A percentile compares a stretch with the other conserved stretches of the same genome.
Conservation (phyloP, 192 early-diverging fungal species). For the Irineochytrium annulatum region DNA sequence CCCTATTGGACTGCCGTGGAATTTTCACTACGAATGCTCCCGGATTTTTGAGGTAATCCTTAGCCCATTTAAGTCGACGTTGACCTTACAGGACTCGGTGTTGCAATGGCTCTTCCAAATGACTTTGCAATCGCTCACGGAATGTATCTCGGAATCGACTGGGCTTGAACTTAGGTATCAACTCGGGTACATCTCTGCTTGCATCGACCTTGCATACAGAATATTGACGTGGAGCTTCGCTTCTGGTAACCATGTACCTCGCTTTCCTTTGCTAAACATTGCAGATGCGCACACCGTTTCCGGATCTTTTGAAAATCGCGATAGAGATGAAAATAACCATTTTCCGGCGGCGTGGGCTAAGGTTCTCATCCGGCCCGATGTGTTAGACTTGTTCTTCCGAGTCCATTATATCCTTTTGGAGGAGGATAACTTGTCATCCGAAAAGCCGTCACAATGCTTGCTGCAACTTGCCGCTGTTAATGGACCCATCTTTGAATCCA, state of each 20-base stretch:
- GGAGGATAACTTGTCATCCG: constrained; percentile 7
- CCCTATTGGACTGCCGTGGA: constrained; percentile 23
- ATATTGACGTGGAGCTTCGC: constrained; percentile 25
- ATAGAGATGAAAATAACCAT: constrained; percentile 1
- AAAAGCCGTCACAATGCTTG: constrained; percentile 18
- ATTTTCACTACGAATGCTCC: constrained; percentile 19
- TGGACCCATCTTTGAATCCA: constrained; percentile 16
- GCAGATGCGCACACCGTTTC: constrained; percentile 11
- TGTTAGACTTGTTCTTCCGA: constrained; percentile 17
- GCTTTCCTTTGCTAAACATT: not conserved
- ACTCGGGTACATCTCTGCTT: constrained; percentile 6
- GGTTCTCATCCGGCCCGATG: constrained; percentile 6
- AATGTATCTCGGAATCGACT: constrained; percentile 7
- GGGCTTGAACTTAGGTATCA: constrained; percentile 5
- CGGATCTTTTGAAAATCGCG: constrained; percentile 21
- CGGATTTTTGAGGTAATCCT: constrained; percentile 15
- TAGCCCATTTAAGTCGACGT: not conserved
- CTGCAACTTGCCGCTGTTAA: constrained; percentile 18
- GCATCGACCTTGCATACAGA: constrained; percentile 11
- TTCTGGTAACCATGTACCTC: constrained; percentile 7
- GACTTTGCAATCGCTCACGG: constrained; percentile 15
- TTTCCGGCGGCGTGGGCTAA: constrained; percentile 22
- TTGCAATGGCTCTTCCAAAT: constrained; percentile 18
- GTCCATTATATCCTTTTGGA: constrained; percentile 12
- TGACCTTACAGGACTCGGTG: constrained; percentile 17